Conservation (phyloP, 2,329 filamentous ascomycete genomes). For the Magnaporthiopsis rhizophila region DNA sequence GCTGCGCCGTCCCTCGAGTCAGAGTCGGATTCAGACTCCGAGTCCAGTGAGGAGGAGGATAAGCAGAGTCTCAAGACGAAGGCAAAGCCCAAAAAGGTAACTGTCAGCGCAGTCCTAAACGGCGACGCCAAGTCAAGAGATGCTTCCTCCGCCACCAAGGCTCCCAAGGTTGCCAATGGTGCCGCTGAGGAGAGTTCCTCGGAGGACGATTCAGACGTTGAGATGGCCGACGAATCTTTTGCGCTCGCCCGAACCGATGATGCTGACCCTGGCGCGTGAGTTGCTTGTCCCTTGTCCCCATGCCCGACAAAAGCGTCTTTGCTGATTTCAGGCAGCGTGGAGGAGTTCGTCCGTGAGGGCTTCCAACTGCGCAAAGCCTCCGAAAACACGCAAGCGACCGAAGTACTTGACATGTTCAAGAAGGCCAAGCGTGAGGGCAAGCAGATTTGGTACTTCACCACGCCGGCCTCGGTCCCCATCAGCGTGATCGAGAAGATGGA, state of each 20-base stretch:
- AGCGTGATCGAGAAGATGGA: slow-evolving; percentile 57
- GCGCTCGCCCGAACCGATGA: slow-evolving; percentile 9
- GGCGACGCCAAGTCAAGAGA: neutral
- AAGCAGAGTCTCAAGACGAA: neutral
- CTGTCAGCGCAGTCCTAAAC: neutral
- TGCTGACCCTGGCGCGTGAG: neutral
- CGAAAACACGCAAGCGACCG: slow-evolving; percentile 30
- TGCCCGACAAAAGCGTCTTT: slow-evolving; percentile 22
- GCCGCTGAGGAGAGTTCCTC: neutral
- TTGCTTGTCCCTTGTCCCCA: neutral
- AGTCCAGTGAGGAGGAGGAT: slow-evolving; percentile 11
- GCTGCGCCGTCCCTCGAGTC: slow-evolving; percentile 8
- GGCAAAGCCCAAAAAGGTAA: neutral
- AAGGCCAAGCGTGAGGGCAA: slow-evolving; percentile 56
- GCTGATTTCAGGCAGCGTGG: slow-evolving; percentile 9
- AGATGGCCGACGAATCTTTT: slow-evolving; percentile 29
- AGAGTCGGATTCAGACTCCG: slow-evolving; percentile 10
- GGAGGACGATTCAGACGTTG: slow-evolving; percentile 10
- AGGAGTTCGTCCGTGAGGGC: slow-evolving; percentile 39
- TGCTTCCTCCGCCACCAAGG: neutral
- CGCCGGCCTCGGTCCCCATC: slow-evolving; percentile 61
- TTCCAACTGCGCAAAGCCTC: slow-evolving; percentile 44
- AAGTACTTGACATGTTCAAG: slow-evolving; percentile 47
- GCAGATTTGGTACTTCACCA: slow-evolving; percentile 75
- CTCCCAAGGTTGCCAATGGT: slow-evolving; percentile 1